These are phyloP conservation scores for Alternaria tenuissima DNA, from an alignment of 2,329 filamentous ascomycete species.

Conservation along the genomic window DNA sequence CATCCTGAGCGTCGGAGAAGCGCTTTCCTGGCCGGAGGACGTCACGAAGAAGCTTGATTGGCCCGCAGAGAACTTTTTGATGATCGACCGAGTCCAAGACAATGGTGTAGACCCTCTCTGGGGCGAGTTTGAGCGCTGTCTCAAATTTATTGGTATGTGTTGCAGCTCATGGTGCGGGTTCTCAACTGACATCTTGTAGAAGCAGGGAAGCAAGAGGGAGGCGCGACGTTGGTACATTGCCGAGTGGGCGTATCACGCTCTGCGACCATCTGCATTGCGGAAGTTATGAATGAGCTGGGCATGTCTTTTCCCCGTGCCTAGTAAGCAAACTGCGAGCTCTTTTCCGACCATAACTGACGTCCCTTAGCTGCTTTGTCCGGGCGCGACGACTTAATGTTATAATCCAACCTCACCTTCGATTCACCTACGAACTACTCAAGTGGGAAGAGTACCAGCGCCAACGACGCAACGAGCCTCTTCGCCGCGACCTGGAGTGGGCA, in stretches of 20 bases:
- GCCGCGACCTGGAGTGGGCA: slow-evolving; percentile 88
- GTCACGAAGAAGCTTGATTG: slow-evolving; percentile 68
- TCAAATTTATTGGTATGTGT: slow-evolving; percentile 88
- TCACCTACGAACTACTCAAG: slow-evolving; percentile 90
- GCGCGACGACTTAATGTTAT: slow-evolving; percentile 95
- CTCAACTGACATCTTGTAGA: slow-evolving; percentile 62
- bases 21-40: slow-evolving; percentile 78
- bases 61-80: slow-evolving; percentile 79
- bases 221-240: slow-evolving; percentile 92
- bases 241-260: slow-evolving; percentile 94
- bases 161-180: not conserved
- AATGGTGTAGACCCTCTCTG: slow-evolving; percentile 95
- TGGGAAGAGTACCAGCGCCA: slow-evolving; percentile 85
- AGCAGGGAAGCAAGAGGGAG: slow-evolving; percentile 76
- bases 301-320: slow-evolving; percentile 92
- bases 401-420: slow-evolving; percentile 94
- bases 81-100: slow-evolving; percentile 88
- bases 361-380: slow-evolving; percentile 80
- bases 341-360: slow-evolving; percentile 17
- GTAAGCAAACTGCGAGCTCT: slow-evolving; percentile 52
- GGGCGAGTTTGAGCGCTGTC: slow-evolving; percentile 82
- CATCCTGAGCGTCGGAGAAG: slow-evolving; percentile 91
- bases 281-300: slow-evolving; percentile 85
- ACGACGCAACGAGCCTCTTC: slow-evolving; percentile 62
- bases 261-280: slow-evolving; percentile 98